A percentile compares a stretch with the other conserved stretches of the same genome.
Evolutionary conservation across 331 rosid genomes (phyloP).

Genomic region (Cydonia oblonga): DNA sequence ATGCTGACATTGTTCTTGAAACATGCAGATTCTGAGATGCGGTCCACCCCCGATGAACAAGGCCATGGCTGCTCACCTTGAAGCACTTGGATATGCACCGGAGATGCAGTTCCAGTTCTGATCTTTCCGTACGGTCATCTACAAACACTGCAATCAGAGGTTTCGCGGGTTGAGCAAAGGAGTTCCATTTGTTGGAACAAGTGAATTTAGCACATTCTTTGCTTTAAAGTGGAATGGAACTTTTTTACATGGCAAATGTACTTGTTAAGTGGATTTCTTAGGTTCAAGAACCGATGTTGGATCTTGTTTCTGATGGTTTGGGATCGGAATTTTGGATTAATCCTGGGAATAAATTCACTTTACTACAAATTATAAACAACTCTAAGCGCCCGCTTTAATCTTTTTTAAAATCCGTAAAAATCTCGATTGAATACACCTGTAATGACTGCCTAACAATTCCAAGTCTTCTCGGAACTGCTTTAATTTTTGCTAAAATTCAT

Average conservation of each 20-base stretch:
- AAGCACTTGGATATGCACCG: slow-evolving; percentile 56
- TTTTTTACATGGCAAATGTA: not conserved
- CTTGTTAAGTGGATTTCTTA: not conserved
- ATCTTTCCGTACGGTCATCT: slow-evolving; percentile 6
- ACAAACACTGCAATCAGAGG: too few species aligned
- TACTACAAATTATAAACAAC: not conserved
- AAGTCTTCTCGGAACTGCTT: not conserved
- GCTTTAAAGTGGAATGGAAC: not conserved
- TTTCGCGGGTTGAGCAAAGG: not conserved
- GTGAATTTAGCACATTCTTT: not conserved
- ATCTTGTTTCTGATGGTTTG: not conserved
- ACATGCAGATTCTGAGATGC: slow-evolving; percentile 71
- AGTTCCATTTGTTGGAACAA: not conserved
- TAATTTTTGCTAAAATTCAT: not conserved
- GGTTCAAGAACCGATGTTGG: not conserved
- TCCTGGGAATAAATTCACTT: not conserved
- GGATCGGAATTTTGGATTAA: not conserved
- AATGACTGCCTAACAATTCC: not conserved
- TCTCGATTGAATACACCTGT: not conserved
- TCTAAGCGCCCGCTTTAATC: not conserved
- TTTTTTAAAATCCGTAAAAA: too few species aligned
- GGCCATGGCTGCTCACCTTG: slow-evolving; percentile 86
- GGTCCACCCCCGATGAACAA: slow-evolving; percentile 99
- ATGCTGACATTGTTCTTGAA: not conserved
- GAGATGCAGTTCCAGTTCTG: slow-evolving; percentile 91